These are phyloP conservation scores for Trichoderma aggressivum DNA, from an alignment of 2,329 filamentous ascomycete genomes.

Conservation along the genomic window DNA sequence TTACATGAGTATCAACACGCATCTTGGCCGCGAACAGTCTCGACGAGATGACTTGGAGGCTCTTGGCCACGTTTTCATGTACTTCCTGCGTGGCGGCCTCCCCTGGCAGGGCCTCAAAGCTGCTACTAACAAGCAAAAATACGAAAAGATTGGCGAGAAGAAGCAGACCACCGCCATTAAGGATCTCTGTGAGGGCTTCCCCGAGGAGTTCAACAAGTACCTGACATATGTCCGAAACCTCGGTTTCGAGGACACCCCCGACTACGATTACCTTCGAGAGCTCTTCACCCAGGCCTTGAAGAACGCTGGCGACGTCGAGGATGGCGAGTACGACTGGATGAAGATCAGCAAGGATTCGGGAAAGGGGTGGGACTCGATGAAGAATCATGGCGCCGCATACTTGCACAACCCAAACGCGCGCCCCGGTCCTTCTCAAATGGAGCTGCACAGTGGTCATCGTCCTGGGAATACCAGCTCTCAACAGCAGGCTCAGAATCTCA, in stretches of 20 bases:
- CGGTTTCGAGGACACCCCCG: slow-evolving; percentile 95
- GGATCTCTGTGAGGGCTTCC: slow-evolving; percentile 93
- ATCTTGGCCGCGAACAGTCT: slow-evolving; percentile 93
- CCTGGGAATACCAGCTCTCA: slow-evolving; percentile 63
- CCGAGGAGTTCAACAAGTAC: slow-evolving; percentile 97
- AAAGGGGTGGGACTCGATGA: slow-evolving; percentile 78
- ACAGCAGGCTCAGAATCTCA: slow-evolving; percentile 62
- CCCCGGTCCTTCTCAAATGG: slow-evolving; percentile 79
- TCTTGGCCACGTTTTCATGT: slow-evolving; percentile 71
- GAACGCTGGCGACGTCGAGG: slow-evolving; percentile 89
- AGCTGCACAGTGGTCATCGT: slow-evolving; percentile 72
- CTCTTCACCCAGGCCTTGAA: slow-evolving; percentile 95
- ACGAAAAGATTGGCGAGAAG: slow-evolving; percentile 99
- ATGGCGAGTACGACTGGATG: slow-evolving; percentile 99
- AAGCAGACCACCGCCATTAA: slow-evolving; percentile 98
- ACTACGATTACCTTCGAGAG: slow-evolving; percentile 96
- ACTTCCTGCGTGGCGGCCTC: slow-evolving; percentile 67
- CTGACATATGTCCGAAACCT: slow-evolving; percentile 95
- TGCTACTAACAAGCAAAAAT: slow-evolving; percentile 89
- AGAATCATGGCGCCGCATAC: slow-evolving; percentile 60
- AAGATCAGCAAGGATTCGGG: slow-evolving; percentile 80
- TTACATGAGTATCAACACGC: slow-evolving; percentile 99
- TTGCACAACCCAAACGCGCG: slow-evolving; percentile 75
- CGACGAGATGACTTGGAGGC: slow-evolving; percentile 94
- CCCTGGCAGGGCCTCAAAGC: slow-evolving; percentile 73